Evolutionary conservation across 2,329 filamentous ascomycete species (phyloP), one percentile per base, ranked within the genome.

Genomic region (Shiraia sp.): DNA sequence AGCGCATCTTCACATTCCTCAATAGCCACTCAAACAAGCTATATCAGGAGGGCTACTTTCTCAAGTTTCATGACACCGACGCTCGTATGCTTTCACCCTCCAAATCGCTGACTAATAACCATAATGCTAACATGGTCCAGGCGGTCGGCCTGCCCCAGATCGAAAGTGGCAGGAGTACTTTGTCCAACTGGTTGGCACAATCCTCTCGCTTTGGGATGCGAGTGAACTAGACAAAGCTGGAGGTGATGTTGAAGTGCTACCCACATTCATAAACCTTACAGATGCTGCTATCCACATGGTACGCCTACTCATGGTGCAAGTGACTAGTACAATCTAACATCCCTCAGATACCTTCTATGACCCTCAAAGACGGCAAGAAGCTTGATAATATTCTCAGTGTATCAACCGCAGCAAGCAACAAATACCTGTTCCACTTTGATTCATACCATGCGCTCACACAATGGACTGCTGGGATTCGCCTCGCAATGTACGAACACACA

Each of bases 231-330:
- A 99, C 72, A 84, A 83, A 27, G 91, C 89, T 10, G 90, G 88
- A 25, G 86, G 90, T 57, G 83, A 93, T 59, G 87, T 85, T 52
- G 88, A 95, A 63, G 88, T 95, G 33, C 75, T 92, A 29, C 90
- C 90, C 23, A 93, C 88, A 36, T 99, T 96, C 67, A 91, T 99
- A 69, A 99, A 99, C 64, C 74, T 99, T 45, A 95, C 93, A 6
- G 93, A 99, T 78, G 93, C 93, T 14, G 96, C 93, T 0, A 90
- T 99, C 58, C 96, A 95, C 71, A 96, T 97, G 90, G 93, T 96
- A 79, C 16, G 63, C 45, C n/a, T 12, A 12, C 17, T 10, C 9
- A 31, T 29, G 14, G 9, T 32, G 10, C 15, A 27, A 13, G 19
- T 22, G 9, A n/a, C n/a, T 13, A 12, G 13, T 12, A 32, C 32